A percentile compares a stretch with the other conserved stretches of the same genome.
These are phyloP conservation scores for Aspergillus fructus DNA, from an alignment of 2,329 filamentous ascomycete species.

Conservation along the genomic window DNA sequence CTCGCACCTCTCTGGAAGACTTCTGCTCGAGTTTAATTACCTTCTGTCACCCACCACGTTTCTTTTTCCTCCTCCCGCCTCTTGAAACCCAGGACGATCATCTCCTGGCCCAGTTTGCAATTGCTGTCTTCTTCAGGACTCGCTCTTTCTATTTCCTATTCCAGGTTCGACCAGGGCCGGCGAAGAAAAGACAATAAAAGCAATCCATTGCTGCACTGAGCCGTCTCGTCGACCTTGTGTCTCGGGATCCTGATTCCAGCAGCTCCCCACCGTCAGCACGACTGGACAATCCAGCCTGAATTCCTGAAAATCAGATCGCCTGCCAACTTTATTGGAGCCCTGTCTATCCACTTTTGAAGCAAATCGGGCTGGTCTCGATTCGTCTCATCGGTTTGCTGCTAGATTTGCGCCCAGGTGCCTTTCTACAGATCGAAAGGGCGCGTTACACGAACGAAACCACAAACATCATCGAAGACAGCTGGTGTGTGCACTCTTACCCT, in stretches of 20 bases:
- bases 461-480: constrained; percentile 34
- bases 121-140: not conserved
- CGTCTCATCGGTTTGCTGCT: constrained; percentile 17
- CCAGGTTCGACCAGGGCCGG: constrained; percentile 4
- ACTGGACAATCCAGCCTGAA: not conserved
- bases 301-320: constrained; percentile 11
- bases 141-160: not conserved
- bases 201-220: not conserved
- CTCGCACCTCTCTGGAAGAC: constrained; percentile 23
- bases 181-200: constrained; percentile 12
- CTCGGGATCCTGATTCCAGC: not conserved
- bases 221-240: constrained; percentile 2
- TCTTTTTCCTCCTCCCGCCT: not conserved
- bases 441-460: constrained; percentile 33
- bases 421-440: constrained; percentile 28
- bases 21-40: constrained; percentile 11
- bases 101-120: constrained; percentile 2
- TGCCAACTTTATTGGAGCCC: constrained; percentile 3
- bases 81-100: constrained; percentile 1
- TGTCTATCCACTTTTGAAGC: constrained; percentile 4
- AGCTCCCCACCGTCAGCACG: constrained; percentile 1
- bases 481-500: constrained; percentile 15
- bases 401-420: constrained; percentile 24
- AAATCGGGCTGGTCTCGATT: constrained; percentile 18
- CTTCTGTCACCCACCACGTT: not conserved